These are phyloP conservation scores for Candida anutae DNA, from an alignment of 1,139 yeast species.

Conservation along the genomic window DNA sequence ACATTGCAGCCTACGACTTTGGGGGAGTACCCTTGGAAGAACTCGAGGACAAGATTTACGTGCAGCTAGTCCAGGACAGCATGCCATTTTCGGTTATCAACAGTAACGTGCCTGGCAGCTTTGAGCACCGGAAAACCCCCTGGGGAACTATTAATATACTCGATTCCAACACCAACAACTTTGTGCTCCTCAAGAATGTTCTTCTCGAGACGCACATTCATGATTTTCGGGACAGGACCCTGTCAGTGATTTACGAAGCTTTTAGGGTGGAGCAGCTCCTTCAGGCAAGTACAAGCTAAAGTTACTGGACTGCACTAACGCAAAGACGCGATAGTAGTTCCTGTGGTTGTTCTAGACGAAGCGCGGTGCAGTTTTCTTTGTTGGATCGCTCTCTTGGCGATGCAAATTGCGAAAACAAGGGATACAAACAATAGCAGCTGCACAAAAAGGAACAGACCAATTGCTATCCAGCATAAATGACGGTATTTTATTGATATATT, in stretches of 20 bases:
- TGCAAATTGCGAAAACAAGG: too few species aligned
- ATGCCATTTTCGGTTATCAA: slow-evolving; percentile 10
- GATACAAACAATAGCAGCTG: too few species aligned
- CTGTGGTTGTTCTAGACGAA: too few species aligned
- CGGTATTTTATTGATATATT: too few species aligned
- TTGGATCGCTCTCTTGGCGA: too few species aligned
- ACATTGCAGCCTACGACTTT: slow-evolving; percentile 47
- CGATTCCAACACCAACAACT: slow-evolving; percentile 7
- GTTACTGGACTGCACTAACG: too few species aligned
- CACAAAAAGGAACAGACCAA: too few species aligned
- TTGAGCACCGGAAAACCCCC: slow-evolving; percentile 5
- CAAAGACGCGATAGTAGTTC: too few species aligned
- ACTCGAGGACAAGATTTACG: slow-evolving; percentile 5
- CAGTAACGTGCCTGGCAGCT: slow-evolving; percentile 4
- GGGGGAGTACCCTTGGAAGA: neutral
- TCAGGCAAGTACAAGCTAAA: neutral
- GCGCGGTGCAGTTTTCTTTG: too few species aligned
- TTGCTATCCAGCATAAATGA: too few species aligned
- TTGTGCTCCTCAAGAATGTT: slow-evolving; percentile 7
- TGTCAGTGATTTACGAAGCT: slow-evolving; percentile 8
- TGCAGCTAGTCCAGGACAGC: slow-evolving; percentile 5
- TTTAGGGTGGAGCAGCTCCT: slow-evolving; percentile 7
- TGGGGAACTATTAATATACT: slow-evolving; percentile 9
- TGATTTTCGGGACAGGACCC: slow-evolving; percentile 10
- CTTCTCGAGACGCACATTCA: slow-evolving; percentile 11